Conservation (phyloP, 305 asterid species). For the Ilex paraguariensis region DNA sequence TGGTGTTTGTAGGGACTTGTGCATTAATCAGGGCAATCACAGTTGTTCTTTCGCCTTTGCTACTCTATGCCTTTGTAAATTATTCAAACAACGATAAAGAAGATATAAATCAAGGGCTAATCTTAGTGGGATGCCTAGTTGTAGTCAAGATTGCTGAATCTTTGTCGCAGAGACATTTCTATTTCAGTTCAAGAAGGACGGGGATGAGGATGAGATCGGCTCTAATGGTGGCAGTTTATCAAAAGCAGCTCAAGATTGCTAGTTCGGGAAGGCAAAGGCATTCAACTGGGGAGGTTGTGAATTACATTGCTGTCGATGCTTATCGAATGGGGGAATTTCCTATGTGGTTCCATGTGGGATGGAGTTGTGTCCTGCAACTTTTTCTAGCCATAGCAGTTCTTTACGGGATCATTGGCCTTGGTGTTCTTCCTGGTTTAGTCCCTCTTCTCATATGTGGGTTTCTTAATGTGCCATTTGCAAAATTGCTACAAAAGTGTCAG, state of each 20-base stretch:
- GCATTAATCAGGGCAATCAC: slow-evolving; percentile 36
- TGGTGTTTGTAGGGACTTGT: slow-evolving; percentile 37
- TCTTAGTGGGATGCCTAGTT: slow-evolving; percentile 43
- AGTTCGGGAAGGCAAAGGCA: slow-evolving; percentile 49
- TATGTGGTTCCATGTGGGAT: slow-evolving; percentile 54
- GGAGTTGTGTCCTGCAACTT: slow-evolving; percentile 49
- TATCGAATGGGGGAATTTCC: slow-evolving; percentile 76
- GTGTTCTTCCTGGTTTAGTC: slow-evolving; percentile 56
- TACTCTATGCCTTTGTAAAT: slow-evolving; percentile 58
- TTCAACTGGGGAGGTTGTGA: slow-evolving; percentile 70
- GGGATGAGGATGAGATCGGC: slow-evolving; percentile 77
- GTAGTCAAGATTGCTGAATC: slow-evolving; percentile 51
- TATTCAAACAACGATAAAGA: slow-evolving; percentile 35
- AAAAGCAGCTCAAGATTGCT: slow-evolving; percentile 65
- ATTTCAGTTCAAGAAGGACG: slow-evolving; percentile 44
- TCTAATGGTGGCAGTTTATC: slow-evolving; percentile 61
- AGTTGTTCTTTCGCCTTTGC: slow-evolving; percentile 42
- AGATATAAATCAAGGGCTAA: slow-evolving; percentile 27
- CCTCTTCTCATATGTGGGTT: slow-evolving; percentile 51
- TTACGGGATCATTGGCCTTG: slow-evolving; percentile 52
- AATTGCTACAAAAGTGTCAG: slow-evolving; percentile 54
- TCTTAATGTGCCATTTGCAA: slow-evolving; percentile 63
- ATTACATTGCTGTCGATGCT: slow-evolving; percentile 76
- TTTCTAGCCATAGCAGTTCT: slow-evolving; percentile 40
- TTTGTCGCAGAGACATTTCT: slow-evolving; percentile 54